These are phyloP conservation scores for Starmerella gropengiesseri DNA, from an alignment of 805 yeast species.

Conservation along the genomic window DNA sequence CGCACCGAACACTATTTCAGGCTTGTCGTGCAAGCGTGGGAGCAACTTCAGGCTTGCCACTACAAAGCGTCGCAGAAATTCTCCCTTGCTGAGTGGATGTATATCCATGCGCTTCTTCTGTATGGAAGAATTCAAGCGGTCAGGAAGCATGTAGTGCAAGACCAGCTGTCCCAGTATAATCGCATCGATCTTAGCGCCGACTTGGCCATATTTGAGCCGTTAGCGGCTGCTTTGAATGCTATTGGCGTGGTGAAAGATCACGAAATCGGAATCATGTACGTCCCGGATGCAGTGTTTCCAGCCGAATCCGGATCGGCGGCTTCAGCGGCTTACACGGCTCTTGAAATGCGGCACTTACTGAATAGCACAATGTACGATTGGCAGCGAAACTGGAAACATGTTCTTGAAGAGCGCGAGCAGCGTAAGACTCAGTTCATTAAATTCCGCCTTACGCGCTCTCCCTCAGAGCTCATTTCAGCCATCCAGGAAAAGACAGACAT, in stretches of 20 bases:
- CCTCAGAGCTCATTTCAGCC: constrained; percentile 14
- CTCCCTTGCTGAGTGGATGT: constrained; percentile 20
- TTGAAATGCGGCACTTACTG: constrained; percentile 15
- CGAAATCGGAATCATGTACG: constrained; percentile 11
- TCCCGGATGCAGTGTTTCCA: constrained; percentile 18
- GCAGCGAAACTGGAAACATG: constrained; percentile 19
- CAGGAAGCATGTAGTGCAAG: not conserved
- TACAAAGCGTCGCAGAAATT: constrained; percentile 16
- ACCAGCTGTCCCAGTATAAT: constrained; percentile 5
- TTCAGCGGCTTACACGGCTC: not conserved
- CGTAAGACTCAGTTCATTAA: constrained; percentile 7
- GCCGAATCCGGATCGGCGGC: not conserved
- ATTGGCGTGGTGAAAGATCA: constrained; percentile 16
- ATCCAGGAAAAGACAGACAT: constrained; percentile 11
- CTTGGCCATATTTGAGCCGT: constrained; percentile 11
- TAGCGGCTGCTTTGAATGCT: constrained; percentile 10
- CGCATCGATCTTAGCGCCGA: constrained; percentile 10
- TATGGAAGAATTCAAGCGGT: constrained; percentile 15
- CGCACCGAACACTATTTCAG: constrained; percentile 20
- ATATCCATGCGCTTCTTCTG: constrained; percentile 18
- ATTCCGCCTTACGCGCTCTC: constrained; percentile 8
- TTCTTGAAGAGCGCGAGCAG: constrained; percentile 12
- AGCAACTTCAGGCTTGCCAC: constrained; percentile 17
- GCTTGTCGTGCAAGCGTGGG: constrained; percentile 14
- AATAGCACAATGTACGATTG: constrained; percentile 20